These are phyloP conservation scores for Neurospora sp. DNA, from an alignment of 495 filamentous ascomycete genomes.

Conservation along the genomic window DNA sequence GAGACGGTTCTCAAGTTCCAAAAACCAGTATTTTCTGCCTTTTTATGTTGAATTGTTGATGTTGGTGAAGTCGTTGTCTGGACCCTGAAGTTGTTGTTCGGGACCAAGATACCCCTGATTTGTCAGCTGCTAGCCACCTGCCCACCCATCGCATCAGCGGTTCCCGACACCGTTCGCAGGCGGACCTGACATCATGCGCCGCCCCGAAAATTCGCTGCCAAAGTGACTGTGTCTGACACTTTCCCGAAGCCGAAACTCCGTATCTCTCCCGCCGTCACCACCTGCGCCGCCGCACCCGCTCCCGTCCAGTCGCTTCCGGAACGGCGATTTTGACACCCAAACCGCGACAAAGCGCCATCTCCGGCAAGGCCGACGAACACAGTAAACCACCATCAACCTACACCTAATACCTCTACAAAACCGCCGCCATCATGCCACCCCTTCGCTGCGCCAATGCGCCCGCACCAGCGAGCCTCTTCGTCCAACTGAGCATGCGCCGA, in stretches of 20 bases:
- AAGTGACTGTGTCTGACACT: conserved; percentile 3
- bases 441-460: conserved; percentile 29
- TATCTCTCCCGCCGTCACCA: neutral
- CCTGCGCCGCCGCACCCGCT: neutral
- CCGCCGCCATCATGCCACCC: conserved; percentile 18
- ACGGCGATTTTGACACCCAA: neutral
- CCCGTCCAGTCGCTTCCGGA: neutral
- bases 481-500: conserved; percentile 28
- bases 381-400: neutral
- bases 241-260: neutral
- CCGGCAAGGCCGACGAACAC: conserved; percentile 2
- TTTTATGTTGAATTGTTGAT: neutral
- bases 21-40: neutral
- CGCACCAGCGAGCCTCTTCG: conserved; percentile 25
- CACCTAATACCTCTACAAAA: neutral
- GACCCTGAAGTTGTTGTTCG: neutral
- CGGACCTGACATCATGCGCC: conserved; percentile 31
- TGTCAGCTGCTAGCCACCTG: conserved; percentile 7
- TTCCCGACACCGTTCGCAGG: neutral
- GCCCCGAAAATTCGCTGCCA: conserved; percentile 23
- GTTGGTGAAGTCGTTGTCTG: neutral
- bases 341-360: neutral
- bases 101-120: conserved; percentile 1
- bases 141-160: neutral
- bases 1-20: too few species aligned